These are phyloP conservation scores for Blastobotrys proliferans DNA, from an alignment of 1,139 yeast species.

Conservation along the genomic window DNA sequence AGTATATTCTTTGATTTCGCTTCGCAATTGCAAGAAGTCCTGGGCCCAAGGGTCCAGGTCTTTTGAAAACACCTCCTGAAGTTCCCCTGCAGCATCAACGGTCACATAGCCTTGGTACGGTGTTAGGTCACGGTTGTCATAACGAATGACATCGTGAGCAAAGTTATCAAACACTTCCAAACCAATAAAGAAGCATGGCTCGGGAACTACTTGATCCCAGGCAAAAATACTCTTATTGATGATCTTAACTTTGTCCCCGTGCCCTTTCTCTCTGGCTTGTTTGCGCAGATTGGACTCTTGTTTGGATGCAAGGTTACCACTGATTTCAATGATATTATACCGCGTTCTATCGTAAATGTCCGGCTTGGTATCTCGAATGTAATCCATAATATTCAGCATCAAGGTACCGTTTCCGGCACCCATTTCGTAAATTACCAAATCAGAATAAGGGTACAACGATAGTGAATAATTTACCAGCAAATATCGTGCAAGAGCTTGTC, in stretches of 20 bases:
- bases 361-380: constrained; percentile 58
- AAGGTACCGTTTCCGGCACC: constrained; percentile 91
- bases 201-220: constrained; percentile 60
- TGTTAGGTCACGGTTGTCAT: constrained; percentile 61
- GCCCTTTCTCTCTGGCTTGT: constrained; percentile 37
- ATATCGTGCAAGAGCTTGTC: constrained; percentile 77
- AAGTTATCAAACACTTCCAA: constrained; percentile 83
- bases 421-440: constrained; percentile 73
- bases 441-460: constrained; percentile 61
- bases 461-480: constrained; percentile 64
- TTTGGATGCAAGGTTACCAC: constrained; percentile 60
- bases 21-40: constrained; percentile 52
- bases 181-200: constrained; percentile 77
- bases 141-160: constrained; percentile 76
- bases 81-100: constrained; percentile 70
- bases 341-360: constrained; percentile 65
- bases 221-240: constrained; percentile 72
- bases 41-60: constrained; percentile 60
- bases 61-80: constrained; percentile 69
- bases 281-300: constrained; percentile 41
- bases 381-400: constrained; percentile 74
- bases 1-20: constrained; percentile 38
- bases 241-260: constrained; percentile 55
- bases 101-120: constrained; percentile 80
- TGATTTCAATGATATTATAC: constrained; percentile 75